Conservation (phyloP, 2,329 filamentous ascomycete genomes). For the Lecanicillium sp. region DNA sequence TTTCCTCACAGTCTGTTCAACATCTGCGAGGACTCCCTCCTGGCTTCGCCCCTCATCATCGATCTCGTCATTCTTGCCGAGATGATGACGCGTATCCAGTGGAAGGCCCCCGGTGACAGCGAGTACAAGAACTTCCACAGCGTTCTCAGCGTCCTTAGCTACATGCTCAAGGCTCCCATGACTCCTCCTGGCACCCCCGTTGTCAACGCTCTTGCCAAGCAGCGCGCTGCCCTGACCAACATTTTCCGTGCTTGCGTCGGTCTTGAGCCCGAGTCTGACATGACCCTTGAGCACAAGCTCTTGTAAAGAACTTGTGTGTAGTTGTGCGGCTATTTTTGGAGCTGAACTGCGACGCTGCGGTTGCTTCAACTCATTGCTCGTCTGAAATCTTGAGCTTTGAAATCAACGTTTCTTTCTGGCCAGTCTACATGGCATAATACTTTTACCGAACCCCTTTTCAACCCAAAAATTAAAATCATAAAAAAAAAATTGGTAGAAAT, state of each 20-base stretch:
- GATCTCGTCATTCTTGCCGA: conserved; percentile 88
- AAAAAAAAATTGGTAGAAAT: conserved; percentile 5
- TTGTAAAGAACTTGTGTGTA: conserved; percentile 43
- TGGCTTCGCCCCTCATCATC: conserved; percentile 94
- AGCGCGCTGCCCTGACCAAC: conserved; percentile 89
- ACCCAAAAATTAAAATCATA: not conserved
- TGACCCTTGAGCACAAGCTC: conserved; percentile 98
- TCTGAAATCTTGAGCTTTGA: not conserved
- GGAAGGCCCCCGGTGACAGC: conserved; percentile 56
- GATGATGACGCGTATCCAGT: conserved; percentile 97
- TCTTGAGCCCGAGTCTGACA: conserved; percentile 94
- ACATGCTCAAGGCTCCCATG: conserved; percentile 96
- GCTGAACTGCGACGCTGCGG: not conserved
- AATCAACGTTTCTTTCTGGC: not conserved
- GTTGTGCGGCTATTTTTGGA: too few species aligned
- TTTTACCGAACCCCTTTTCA: not conserved
- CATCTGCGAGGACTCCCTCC: conserved; percentile 95
- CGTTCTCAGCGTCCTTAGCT: conserved; percentile 93
- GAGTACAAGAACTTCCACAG: conserved; percentile 94
- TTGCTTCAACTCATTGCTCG: not conserved
- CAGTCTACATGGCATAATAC: not conserved
- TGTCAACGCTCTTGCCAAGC: conserved; percentile 91
- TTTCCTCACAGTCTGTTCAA: conserved; percentile 70
- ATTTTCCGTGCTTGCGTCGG: conserved; percentile 98
- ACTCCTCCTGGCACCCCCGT: conserved; percentile 93